phyloP scores from a whole-genome alignment of 2,329 filamentous ascomycete genomes.

The Trichoderma asperellum region DNA sequence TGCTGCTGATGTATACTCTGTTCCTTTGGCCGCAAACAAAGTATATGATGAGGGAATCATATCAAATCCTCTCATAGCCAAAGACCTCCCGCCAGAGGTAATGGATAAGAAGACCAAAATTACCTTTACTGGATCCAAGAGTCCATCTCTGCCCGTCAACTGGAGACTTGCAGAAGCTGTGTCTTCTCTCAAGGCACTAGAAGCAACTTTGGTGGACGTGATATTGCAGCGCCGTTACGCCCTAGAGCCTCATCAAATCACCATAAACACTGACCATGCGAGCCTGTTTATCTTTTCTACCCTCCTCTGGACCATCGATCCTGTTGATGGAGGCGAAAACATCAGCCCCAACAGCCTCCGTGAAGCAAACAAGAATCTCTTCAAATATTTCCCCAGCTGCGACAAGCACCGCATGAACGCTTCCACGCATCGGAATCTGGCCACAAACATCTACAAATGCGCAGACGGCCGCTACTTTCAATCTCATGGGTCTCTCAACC shows the following conservation, averaged over 20 bases:
- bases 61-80: slow-evolving; percentile 15
- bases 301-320: slow-evolving; percentile 25
- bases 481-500: slow-evolving; percentile 34
- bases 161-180: slow-evolving; percentile 61
- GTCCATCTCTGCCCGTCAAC: slow-evolving; percentile 51
- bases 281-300: slow-evolving; percentile 26
- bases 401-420: slow-evolving; percentile 20
- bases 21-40: slow-evolving; percentile 14
- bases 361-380: slow-evolving; percentile 1
- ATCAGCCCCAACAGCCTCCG: slow-evolving; percentile 5
- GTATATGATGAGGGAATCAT: slow-evolving; percentile 5
- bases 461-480: slow-evolving; percentile 34
- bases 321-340: not conserved
- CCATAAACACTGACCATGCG: slow-evolving; percentile 49
- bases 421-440: slow-evolving; percentile 33
- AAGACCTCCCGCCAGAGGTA: not conserved
- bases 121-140: slow-evolving; percentile 26
- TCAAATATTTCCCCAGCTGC: slow-evolving; percentile 13
- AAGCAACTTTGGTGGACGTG: slow-evolving; percentile 51
- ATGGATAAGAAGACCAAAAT: not conserved
- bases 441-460: slow-evolving; percentile 34
- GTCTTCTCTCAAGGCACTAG: slow-evolving; percentile 52
- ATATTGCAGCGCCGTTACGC: slow-evolving; percentile 53
- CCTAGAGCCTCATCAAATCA: slow-evolving; percentile 43
- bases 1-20: slow-evolving; percentile 6